Conservation (phyloP, 306 rosid genomes). For the Cyamopsis tetragonoloba region DNA sequence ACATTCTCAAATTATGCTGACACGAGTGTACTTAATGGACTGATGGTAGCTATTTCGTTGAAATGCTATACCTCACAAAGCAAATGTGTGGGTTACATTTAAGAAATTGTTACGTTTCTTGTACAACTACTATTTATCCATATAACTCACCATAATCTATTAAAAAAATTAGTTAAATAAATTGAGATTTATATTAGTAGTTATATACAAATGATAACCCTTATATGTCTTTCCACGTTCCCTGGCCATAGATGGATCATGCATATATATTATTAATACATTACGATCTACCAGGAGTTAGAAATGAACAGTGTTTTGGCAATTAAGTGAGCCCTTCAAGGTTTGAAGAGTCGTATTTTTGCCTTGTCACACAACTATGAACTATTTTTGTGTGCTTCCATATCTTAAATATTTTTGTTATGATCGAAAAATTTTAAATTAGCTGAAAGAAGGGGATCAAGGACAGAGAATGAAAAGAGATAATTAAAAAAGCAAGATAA, state of each 20-base stretch:
- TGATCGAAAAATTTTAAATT: neutral
- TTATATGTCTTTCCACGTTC: neutral
- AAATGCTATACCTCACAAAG: too few species aligned
- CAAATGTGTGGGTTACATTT: too few species aligned
- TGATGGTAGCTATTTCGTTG: too few species aligned
- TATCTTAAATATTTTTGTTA: neutral
- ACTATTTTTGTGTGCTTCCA: neutral
- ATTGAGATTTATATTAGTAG: too few species aligned
- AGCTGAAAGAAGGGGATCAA: neutral
- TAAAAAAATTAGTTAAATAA: too few species aligned
- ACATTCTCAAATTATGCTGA: too few species aligned
- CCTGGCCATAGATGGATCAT: neutral
- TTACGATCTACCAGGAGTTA: neutral
- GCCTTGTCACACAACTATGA: neutral
- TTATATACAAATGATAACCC: too few species aligned
- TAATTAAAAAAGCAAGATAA: neutral
- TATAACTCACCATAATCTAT: too few species aligned
- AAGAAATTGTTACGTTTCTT: too few species aligned
- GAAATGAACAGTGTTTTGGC: neutral
- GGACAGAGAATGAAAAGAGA: neutral
- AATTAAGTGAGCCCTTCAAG: neutral
- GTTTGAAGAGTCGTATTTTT: neutral
- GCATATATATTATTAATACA: neutral
- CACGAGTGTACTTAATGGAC: too few species aligned
- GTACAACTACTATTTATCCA: too few species aligned